These are phyloP conservation scores for Globisporangium megalacanthum DNA, from an alignment of 352 stramenopile genomes.

Conservation along the genomic window DNA sequence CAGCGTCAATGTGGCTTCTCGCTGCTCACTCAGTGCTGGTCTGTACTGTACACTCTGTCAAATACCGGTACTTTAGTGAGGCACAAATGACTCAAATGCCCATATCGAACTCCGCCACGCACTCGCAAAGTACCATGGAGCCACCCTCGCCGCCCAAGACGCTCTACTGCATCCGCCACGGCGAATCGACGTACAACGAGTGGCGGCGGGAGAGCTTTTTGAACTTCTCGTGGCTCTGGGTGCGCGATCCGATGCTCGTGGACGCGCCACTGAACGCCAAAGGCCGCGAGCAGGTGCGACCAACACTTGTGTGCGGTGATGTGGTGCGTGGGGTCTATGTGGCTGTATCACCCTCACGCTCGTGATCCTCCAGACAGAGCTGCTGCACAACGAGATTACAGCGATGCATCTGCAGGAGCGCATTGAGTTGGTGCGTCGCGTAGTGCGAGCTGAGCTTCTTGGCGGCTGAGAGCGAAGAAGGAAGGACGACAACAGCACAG, in stretches of 20 bases:
- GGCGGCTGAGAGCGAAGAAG: not conserved
- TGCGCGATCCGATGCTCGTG: conserved; percentile 82
- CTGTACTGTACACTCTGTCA: too few relatives aligned
- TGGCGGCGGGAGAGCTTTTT: conserved; percentile 72
- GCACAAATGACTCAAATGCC: too few relatives aligned
- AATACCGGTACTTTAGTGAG: too few relatives aligned
- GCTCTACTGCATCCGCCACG: conserved; percentile 84
- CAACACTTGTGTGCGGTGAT: not conserved
- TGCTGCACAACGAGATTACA: conserved; percentile 39
- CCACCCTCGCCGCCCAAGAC: conserved; percentile 53
- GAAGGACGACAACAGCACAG: not conserved
- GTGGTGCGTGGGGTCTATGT: not conserved
- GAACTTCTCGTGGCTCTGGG: conserved; percentile 84
- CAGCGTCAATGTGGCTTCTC: too few relatives aligned
- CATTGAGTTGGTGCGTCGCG: conserved; percentile 57
- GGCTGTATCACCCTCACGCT: not conserved
- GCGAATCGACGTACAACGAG: conserved; percentile 86
- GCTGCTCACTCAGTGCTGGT: too few relatives aligned
- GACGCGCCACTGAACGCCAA: conserved; percentile 71
- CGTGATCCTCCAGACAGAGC: conserved; percentile 18
- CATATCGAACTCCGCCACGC: too few relatives aligned
- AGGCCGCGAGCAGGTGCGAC: conserved; percentile 55
- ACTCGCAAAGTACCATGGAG: not conserved
- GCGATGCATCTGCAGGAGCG: conserved; percentile 40
- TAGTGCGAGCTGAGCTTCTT: not conserved